phyloP scores from a whole-genome alignment of 2,329 filamentous ascomycete species.

The Diatrype stigma region DNA sequence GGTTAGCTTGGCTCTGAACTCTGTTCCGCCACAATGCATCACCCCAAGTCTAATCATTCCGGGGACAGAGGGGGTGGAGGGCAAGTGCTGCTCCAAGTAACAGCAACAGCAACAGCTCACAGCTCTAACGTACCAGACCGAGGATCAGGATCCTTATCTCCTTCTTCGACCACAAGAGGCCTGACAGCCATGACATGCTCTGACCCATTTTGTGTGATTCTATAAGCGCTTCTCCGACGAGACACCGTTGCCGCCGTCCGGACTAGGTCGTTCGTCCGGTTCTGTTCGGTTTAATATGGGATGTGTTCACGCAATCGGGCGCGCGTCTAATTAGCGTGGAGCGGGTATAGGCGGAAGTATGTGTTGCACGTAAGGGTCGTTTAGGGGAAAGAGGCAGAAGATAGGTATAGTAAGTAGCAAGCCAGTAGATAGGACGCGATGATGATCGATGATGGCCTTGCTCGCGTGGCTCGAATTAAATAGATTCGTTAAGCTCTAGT shows the following conservation, averaged over 20 bases:
- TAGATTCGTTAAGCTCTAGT: too few relatives aligned
- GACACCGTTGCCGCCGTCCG: neutral
- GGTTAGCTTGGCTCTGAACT: slow-evolving; percentile 12
- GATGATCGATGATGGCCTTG: too few relatives aligned
- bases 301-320: neutral
- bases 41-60: neutral
- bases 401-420: too few relatives aligned
- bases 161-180: slow-evolving; percentile 85
- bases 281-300: neutral
- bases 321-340: neutral
- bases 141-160: slow-evolving; percentile 95
- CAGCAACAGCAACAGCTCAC: too few relatives aligned
- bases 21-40: slow-evolving; percentile 8
- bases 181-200: slow-evolving; percentile 65
- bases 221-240: neutral
- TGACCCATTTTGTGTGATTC: slow-evolving; percentile 52
- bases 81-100: neutral
- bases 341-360: too few relatives aligned
- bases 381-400: too few relatives aligned
- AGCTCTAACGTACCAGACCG: slow-evolving; percentile 65
- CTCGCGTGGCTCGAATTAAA: too few relatives aligned
- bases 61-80: slow-evolving; percentile 2
- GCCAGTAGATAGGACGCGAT: too few relatives aligned
- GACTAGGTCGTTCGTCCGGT: neutral
- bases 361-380: too few relatives aligned